Conservation (phyloP, 2,329 filamentous ascomycete species). For the Trichoderma sp. region DNA sequence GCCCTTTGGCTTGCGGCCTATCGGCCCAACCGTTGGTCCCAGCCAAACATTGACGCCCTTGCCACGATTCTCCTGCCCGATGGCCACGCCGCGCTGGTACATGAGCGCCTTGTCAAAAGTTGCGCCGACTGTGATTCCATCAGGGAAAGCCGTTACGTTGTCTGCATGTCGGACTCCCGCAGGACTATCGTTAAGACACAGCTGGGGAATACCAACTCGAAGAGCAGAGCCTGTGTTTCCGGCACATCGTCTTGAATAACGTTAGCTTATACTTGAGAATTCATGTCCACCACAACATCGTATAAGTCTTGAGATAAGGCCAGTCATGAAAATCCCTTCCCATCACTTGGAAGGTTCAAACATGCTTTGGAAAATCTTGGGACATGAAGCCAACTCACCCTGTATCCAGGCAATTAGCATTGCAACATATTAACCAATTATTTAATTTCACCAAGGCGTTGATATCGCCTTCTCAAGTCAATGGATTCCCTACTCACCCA, state of each 20-base stretch:
- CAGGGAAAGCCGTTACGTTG: constrained; percentile 72
- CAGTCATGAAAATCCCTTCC: not conserved
- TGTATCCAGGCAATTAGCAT: not conserved
- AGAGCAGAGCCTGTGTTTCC: constrained; percentile 72
- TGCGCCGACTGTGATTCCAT: constrained; percentile 72
- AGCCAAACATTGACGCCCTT: constrained; percentile 71
- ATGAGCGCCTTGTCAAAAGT: constrained; percentile 73
- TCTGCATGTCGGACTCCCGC: constrained; percentile 70
- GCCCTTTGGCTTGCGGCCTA: constrained; percentile 69
- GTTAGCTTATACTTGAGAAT: not conserved
- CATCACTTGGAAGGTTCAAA: not conserved
- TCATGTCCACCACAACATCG: not conserved
- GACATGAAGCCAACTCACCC: constrained; percentile 9
- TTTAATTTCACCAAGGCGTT: not conserved
- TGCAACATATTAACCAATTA: not conserved
- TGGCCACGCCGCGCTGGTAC: constrained; percentile 62
- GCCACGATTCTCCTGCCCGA: constrained; percentile 68
- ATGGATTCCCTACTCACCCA: constrained; percentile 48
- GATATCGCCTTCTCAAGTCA: not conserved
- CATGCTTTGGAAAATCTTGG: not conserved
- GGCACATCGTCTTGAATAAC: constrained; percentile 55
- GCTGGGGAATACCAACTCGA: constrained; percentile 67
- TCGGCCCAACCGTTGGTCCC: constrained; percentile 66
- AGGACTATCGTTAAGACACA: constrained; percentile 70
- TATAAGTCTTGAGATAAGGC: not conserved